Evolutionary conservation across 1,139 yeast genomes (phyloP), one percentile per base, ranked within the genome.

Genomic region (Kodamaea arcana): DNA sequence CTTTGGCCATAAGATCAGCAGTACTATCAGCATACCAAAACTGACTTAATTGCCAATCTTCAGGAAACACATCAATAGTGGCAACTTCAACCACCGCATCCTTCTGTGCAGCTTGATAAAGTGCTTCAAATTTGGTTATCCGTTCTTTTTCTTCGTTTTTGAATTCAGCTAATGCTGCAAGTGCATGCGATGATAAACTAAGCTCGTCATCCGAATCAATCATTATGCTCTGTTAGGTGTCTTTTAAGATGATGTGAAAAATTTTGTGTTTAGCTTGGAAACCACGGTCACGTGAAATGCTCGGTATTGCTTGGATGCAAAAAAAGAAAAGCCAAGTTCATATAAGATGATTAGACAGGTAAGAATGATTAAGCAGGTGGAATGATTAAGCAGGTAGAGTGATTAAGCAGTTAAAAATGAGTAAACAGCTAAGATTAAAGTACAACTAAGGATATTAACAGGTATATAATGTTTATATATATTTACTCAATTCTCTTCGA

Each of bases 1-100:
- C 94, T 40, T 71, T 74, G 1, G 85, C 94, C 16, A 86, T 58
- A 0, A 60, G 54, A 30, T 69, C 71, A 0, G 96, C 88, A 1
- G 96, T 88, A 4, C 65, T 63, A 42, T 86, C 90, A 33, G 71
- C 59, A 51, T 84, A 84, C 95, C 95, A 86, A 59, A 88, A 88
- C 56, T 88, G 97, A 0, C 95, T 85, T 27, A 88, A 67, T 50
- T 85, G 94, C 97, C 97, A 88, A 59, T 88, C 95, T 58, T 88
- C 96, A 52, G 83, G 72, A 58, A 88, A 88, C 24, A 74, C 65
- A 31, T 76, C 80, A 58, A 84, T 84, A 18, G 77, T 46, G 6
- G 28, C 11, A 5, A 25, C 28, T 11, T 67, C 36, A 26, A 45
- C 37, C 11, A 21, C 20, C 23, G 13, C 24, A 17, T 43, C 37